Percentiles rank a stretch among this genome's conserved stretches.
Evolutionary conservation across 148 eudicot genomes (phyloP).

Genomic region (Vaccinium darrowii): DNA sequence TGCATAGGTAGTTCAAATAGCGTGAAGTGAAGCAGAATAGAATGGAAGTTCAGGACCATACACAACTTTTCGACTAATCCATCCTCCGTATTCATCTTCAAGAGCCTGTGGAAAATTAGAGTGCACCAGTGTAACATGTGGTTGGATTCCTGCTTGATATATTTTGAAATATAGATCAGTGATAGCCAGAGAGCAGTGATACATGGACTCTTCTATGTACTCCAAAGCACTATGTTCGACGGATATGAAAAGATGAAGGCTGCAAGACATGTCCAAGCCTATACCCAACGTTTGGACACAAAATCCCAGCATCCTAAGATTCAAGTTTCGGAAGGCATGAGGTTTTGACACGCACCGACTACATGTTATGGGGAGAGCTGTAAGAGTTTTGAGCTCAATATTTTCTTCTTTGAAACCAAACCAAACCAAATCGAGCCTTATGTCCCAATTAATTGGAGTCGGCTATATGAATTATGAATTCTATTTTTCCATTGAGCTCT

Average conservation of each 20-base stretch:
- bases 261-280: background rate
- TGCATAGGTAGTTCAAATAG: background rate
- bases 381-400: background rate
- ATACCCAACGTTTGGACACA: background rate
- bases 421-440: no score
- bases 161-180: background rate
- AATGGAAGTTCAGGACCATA: slow-evolving; percentile 19
- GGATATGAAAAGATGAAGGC: background rate
- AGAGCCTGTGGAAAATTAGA: slow-evolving; percentile 58
- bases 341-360: background rate
- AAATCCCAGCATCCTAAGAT: background rate
- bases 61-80: slow-evolving; percentile 44
- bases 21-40: background rate
- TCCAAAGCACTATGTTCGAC: background rate
- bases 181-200: background rate
- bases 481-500: no score
- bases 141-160: slow-evolving; percentile 55
- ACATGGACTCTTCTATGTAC: background rate
- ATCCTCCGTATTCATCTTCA: slow-evolving; percentile 76
- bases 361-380: background rate
- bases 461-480: no score
- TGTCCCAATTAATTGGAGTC: no score
- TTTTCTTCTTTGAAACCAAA: no score
- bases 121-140: slow-evolving; percentile 65
- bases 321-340: background rate